These are phyloP conservation scores for Colletotrichum simmondsii DNA, from an alignment of 2,329 filamentous ascomycete species.

Conservation along the genomic window DNA sequence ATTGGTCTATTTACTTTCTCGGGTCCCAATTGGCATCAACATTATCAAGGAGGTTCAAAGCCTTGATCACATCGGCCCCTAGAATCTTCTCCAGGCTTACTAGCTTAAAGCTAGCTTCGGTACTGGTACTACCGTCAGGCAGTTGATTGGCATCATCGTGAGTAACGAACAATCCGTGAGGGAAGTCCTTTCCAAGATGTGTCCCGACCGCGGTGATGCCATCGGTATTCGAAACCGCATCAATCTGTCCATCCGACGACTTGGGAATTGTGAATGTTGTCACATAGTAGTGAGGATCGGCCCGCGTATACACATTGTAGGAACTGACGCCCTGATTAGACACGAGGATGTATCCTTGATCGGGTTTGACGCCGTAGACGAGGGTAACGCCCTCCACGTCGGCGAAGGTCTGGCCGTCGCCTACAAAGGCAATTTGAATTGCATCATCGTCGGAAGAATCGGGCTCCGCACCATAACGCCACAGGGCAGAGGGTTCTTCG, in stretches of 20 bases:
- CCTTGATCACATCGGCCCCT: constrained; percentile 40
- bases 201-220: constrained; percentile 59
- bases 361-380: constrained; percentile 54
- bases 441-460: constrained; percentile 46
- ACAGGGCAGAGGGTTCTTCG: constrained; percentile 62
- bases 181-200: constrained; percentile 53
- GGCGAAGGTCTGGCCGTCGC: constrained; percentile 58
- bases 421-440: constrained; percentile 52
- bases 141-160: constrained; percentile 66
- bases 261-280: constrained; percentile 58
- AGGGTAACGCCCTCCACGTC: constrained; percentile 66
- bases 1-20: constrained; percentile 33
- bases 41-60: constrained; percentile 45
- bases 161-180: constrained; percentile 58
- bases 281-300: constrained; percentile 59
- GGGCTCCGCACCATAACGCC: constrained; percentile 64
- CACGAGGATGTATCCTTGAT: constrained; percentile 61
- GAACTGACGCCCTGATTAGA: constrained; percentile 64
- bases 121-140: constrained; percentile 54
- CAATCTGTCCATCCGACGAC: constrained; percentile 53
- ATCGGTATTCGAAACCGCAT: constrained; percentile 64
- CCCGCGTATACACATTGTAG: constrained; percentile 61
- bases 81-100: constrained; percentile 54
- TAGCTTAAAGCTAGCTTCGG: constrained; percentile 62
- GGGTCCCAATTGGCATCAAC: constrained; percentile 54